Conservation (phyloP, 2,329 filamentous ascomycete species). For the Paraphaeosphaeria sporulosa region DNA sequence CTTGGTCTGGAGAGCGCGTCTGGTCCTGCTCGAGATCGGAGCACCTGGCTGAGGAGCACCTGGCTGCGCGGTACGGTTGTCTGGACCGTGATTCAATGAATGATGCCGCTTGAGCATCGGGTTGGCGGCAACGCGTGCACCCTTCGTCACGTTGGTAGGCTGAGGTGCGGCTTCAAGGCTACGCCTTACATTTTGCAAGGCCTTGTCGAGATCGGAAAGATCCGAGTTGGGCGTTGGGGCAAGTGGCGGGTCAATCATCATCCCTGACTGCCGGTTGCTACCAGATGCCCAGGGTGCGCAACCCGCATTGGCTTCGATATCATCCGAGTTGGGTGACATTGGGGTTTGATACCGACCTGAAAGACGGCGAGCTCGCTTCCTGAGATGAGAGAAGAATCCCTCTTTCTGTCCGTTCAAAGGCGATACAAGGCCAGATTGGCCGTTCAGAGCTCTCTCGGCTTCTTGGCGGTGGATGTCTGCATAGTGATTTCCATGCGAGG, state of each 20-base stretch:
- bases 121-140: slow-evolving; percentile 52
- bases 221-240: slow-evolving; percentile 60
- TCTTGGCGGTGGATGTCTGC: slow-evolving; percentile 88
- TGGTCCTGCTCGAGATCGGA: slow-evolving; percentile 80
- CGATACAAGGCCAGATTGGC: slow-evolving; percentile 76
- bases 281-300: slow-evolving; percentile 83
- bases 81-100: slow-evolving; percentile 52
- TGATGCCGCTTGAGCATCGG: slow-evolving; percentile 59
- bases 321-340: slow-evolving; percentile 79
- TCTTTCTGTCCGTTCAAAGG: slow-evolving; percentile 85
- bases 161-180: slow-evolving; percentile 60
- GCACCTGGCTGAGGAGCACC: slow-evolving; percentile 47
- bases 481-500: slow-evolving; percentile 92
- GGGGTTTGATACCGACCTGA: slow-evolving; percentile 89
- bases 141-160: slow-evolving; percentile 37
- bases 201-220: slow-evolving; percentile 67
- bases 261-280: slow-evolving; percentile 78
- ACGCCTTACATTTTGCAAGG: slow-evolving; percentile 66
- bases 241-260: slow-evolving; percentile 69
- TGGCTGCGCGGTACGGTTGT: slow-evolving; percentile 67
- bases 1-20: slow-evolving; percentile 75
- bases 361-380: slow-evolving; percentile 89
- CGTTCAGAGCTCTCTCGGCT: slow-evolving; percentile 88
- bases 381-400: slow-evolving; percentile 96
- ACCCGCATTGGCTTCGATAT: slow-evolving; percentile 90